Evolutionary conservation across 108 stramenopile species (phyloP).

Genomic region (Epithemia pelagica): DNA sequence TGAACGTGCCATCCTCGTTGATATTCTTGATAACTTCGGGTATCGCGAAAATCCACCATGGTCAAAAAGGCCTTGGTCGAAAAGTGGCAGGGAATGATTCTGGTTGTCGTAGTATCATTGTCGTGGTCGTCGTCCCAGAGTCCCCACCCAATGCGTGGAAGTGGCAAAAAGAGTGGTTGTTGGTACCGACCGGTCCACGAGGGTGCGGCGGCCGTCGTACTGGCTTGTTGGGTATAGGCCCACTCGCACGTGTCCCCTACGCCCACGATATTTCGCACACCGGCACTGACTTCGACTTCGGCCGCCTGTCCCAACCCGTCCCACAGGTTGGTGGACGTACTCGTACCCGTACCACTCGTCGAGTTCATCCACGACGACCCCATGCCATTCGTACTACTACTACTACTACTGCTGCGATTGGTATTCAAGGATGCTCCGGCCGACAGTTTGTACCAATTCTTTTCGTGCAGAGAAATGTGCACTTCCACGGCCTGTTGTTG

Average conservation of each 20-base stretch:
- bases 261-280: slow-evolving; percentile 62
- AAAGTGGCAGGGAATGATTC: no score
- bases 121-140: no score
- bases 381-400: no score
- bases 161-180: slow-evolving; percentile 38
- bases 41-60: slow-evolving; percentile 62
- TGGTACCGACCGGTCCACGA: slow-evolving; percentile 22
- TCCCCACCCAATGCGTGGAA: no score
- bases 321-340: slow-evolving; percentile 2
- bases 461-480: slow-evolving; percentile 58
- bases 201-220: slow-evolving; percentile 24
- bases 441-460: slow-evolving; percentile 75
- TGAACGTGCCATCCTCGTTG: slow-evolving; percentile 24
- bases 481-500: slow-evolving; percentile 21
- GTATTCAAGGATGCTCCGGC: slow-evolving; percentile 77
- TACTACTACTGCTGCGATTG: slow-evolving; percentile 9
- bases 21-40: slow-evolving; percentile 66
- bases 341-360: no score
- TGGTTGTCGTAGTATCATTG: no score
- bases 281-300: slow-evolving; percentile 66
- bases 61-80: slow-evolving; percentile 40
- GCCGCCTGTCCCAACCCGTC: slow-evolving; percentile 47
- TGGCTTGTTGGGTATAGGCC: slow-evolving; percentile 67
- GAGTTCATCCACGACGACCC: slow-evolving; percentile 26
- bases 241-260: slow-evolving; percentile 49